phyloP scores from a whole-genome alignment of 257 asterid genomes.

The Gentiana macrophylla region DNA sequence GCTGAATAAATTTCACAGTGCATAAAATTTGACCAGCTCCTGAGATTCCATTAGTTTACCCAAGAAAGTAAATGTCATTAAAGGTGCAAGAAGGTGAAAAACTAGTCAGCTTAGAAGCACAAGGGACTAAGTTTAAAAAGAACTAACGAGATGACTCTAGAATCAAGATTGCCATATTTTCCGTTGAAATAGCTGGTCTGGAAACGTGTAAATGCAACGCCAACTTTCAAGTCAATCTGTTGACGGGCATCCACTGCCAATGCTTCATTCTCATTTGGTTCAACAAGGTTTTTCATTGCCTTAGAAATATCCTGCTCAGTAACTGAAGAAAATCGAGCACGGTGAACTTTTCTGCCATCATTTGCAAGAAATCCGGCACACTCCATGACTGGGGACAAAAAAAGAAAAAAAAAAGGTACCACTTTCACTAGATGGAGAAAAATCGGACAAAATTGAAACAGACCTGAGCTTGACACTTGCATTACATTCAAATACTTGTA shows the following conservation, averaged over 20 bases:
- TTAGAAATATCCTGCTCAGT: conserved; percentile 74
- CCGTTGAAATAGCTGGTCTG: conserved; percentile 91
- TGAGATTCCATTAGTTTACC: too few species aligned
- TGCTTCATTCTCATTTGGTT: conserved; percentile 80
- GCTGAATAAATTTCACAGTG: too few species aligned
- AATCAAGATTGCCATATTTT: conserved; percentile 92
- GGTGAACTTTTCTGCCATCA: conserved; percentile 54
- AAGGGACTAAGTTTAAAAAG: conserved; percentile 16
- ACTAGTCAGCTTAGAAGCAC: not conserved
- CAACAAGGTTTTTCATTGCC: conserved; percentile 68
- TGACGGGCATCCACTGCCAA: conserved; percentile 93
- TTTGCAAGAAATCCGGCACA: conserved; percentile 56
- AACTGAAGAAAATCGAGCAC: conserved; percentile 90
- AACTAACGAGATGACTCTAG: conserved; percentile 89
- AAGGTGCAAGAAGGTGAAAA: not conserved
- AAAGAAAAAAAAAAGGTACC: too few species aligned
- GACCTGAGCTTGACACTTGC: too few species aligned
- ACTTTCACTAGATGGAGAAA: too few species aligned
- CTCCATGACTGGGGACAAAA: conserved; percentile 47
- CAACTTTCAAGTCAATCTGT: conserved; percentile 96
- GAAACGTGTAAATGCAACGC: conserved; percentile 89
- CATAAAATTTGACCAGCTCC: too few species aligned
- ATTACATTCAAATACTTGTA: too few species aligned
- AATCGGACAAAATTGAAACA: too few species aligned
- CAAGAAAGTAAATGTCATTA: too few species aligned